A percentile compares a stretch with the other conserved stretches of the same genome.
These are phyloP conservation scores for Hortaea sp. DNA, from an alignment of 2,329 filamentous ascomycete species.

Conservation along the genomic window DNA sequence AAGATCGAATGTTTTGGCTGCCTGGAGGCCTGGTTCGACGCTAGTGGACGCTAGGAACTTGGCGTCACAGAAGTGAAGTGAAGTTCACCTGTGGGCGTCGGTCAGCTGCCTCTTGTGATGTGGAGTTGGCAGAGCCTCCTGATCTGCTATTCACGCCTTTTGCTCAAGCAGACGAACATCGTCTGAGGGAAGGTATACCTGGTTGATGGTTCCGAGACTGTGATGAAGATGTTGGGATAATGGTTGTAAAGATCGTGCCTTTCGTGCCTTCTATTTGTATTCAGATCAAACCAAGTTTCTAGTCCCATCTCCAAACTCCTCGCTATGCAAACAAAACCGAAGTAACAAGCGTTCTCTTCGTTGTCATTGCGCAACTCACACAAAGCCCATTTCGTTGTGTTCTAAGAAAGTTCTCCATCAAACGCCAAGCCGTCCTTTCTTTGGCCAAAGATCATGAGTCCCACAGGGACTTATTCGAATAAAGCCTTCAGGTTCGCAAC, in stretches of 20 bases:
- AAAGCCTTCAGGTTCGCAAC: slow-evolving; percentile 75
- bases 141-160: neutral
- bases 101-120: too few relatives aligned
- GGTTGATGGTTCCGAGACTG: neutral
- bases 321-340: neutral
- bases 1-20: too few relatives aligned
- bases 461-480: slow-evolving; percentile 29
- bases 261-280: too few relatives aligned
- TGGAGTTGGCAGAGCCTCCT: neutral
- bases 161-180: too few relatives aligned
- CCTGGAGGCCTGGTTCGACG: too few relatives aligned
- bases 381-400: neutral
- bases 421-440: neutral
- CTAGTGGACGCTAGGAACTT: too few relatives aligned
- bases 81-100: too few relatives aligned
- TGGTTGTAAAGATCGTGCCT: too few relatives aligned
- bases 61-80: too few relatives aligned
- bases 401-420: neutral
- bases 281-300: neutral
- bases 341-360: neutral
- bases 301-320: neutral
- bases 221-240: neutral
- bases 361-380: neutral
- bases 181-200: neutral
- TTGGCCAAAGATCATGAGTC: neutral